Evolutionary conservation across 805 yeast species (phyloP).

Genomic region (Kodamaea lidongshanica): DNA sequence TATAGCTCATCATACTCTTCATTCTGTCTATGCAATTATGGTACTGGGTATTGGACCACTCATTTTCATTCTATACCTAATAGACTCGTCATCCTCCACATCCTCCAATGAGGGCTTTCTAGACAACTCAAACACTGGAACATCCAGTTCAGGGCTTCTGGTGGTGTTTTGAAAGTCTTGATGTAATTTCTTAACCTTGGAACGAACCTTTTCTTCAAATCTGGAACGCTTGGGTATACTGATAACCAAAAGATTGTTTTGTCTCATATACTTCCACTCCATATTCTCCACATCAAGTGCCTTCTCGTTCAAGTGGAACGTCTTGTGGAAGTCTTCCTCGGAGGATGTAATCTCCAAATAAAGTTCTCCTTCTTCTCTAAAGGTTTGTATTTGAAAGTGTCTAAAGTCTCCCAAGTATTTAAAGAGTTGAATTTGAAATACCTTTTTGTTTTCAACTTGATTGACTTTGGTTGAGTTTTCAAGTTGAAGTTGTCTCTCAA

Average conservation of each 20-base stretch:
- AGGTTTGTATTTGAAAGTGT: slow-evolving; percentile 16
- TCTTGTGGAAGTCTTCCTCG: slow-evolving; percentile 14
- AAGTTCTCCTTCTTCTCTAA: slow-evolving; percentile 11
- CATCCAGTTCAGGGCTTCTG: too few relatives aligned
- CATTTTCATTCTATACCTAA: slow-evolving; percentile 16
- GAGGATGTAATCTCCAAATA: slow-evolving; percentile 15
- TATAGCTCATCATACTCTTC: too few relatives aligned
- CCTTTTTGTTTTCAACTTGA: slow-evolving; percentile 14
- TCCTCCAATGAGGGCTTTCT: slow-evolving; percentile 19
- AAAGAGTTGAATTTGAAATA: slow-evolving; percentile 15
- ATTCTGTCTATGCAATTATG: slow-evolving; percentile 6
- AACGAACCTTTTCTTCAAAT: too few relatives aligned
- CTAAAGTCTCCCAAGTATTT: slow-evolving; percentile 16
- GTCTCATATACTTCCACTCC: slow-evolving; percentile 13
- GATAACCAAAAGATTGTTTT: slow-evolving; percentile 15
- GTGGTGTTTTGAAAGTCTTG: too few relatives aligned
- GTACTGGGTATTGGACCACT: slow-evolving; percentile 5
- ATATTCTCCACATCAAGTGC: slow-evolving; percentile 13
- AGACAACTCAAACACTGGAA: too few relatives aligned
- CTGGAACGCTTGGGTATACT: slow-evolving; percentile 14
- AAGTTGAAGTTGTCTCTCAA: slow-evolving; percentile 3
- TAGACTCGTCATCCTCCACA: slow-evolving; percentile 28
- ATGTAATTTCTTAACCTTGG: too few relatives aligned
- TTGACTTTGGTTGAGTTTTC: too few relatives aligned
- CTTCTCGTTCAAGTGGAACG: slow-evolving; percentile 12